Conservation (phyloP, 2,329 filamentous ascomycete species). For the Neophaeococcomyces mojaviensis region DNA sequence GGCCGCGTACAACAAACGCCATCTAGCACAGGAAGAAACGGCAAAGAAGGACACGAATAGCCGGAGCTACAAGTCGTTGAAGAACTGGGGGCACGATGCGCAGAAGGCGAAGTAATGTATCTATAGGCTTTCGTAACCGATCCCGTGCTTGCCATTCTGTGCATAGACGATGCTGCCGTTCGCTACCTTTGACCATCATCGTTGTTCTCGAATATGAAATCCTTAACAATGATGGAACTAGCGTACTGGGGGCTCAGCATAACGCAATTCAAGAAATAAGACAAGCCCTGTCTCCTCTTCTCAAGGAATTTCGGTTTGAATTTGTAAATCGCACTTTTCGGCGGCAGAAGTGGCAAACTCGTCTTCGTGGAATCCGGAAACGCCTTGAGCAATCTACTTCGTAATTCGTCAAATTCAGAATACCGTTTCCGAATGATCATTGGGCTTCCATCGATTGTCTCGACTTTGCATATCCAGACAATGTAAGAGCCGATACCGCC, state of each 20-base stretch:
- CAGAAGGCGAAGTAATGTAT: constrained; percentile 32
- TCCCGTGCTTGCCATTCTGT: too few relatives aligned
- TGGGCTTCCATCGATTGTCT: constrained; percentile 64
- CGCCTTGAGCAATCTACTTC: constrained; percentile 62
- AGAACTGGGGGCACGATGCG: constrained; percentile 55
- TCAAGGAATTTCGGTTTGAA: constrained; percentile 83
- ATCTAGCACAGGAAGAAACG: constrained; percentile 57
- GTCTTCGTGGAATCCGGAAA: constrained; percentile 71
- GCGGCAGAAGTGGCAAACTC: constrained; percentile 71
- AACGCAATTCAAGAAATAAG: constrained; percentile 91
- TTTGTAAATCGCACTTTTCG: constrained; percentile 76
- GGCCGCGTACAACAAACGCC: constrained; percentile 58
- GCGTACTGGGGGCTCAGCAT: constrained; percentile 90
- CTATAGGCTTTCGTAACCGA: too few relatives aligned
- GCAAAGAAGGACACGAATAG: constrained; percentile 50
- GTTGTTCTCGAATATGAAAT: constrained; percentile 63
- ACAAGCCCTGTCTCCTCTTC: constrained; percentile 69
- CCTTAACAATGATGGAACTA: constrained; percentile 80
- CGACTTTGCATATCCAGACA: constrained; percentile 84
- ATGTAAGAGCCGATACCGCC: constrained; percentile 74
- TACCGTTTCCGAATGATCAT: constrained; percentile 61
- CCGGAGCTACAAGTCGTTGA: constrained; percentile 49
- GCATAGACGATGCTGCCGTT: too few relatives aligned
- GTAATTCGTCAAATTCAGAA: constrained; percentile 85
- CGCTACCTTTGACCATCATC: neutral